Percentiles rank a stretch among this genome's conserved stretches.
These are phyloP conservation scores for Lichtheimia hyalospora DNA, from an alignment of 371 early-diverging fungal genomes.

Conservation along the genomic window DNA sequence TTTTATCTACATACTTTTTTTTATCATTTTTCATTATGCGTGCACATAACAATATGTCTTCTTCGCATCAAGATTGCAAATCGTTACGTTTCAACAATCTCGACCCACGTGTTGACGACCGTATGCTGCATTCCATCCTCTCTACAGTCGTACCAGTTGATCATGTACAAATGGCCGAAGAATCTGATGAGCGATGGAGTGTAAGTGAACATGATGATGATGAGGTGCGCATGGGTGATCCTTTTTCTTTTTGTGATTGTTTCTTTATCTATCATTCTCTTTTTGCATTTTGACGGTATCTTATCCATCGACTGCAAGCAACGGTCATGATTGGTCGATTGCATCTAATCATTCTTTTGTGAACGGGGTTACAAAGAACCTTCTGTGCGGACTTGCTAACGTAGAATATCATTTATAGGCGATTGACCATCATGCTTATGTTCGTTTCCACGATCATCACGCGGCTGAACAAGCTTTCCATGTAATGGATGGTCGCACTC, in stretches of 20 bases:
- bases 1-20: too few relatives aligned
- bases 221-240: background rate
- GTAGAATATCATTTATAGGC: background rate
- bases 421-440: constrained; percentile 4
- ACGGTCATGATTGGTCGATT: constrained; percentile 1
- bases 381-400: background rate
- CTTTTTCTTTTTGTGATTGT: background rate
- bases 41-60: too few relatives aligned
- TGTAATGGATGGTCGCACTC: constrained; percentile 71
- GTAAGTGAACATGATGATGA: constrained; percentile 1
- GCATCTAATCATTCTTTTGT: constrained; percentile 9
- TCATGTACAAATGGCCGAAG: constrained; percentile 73
- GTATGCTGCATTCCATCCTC: constrained; percentile 67
- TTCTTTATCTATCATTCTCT: background rate
- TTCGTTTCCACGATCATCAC: constrained; percentile 64
- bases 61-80: constrained; percentile 48
- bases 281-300: background rate
- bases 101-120: constrained; percentile 73
- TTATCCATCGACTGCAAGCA: constrained; percentile 7
- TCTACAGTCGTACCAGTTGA: constrained; percentile 59
- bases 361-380: background rate
- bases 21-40: too few relatives aligned
- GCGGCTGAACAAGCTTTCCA: constrained; percentile 74
- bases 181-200: constrained; percentile 34
- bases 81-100: constrained; percentile 82